phyloP scores from a whole-genome alignment of 2,329 filamentous ascomycete species.

The Trematosphaeria pertusa region DNA sequence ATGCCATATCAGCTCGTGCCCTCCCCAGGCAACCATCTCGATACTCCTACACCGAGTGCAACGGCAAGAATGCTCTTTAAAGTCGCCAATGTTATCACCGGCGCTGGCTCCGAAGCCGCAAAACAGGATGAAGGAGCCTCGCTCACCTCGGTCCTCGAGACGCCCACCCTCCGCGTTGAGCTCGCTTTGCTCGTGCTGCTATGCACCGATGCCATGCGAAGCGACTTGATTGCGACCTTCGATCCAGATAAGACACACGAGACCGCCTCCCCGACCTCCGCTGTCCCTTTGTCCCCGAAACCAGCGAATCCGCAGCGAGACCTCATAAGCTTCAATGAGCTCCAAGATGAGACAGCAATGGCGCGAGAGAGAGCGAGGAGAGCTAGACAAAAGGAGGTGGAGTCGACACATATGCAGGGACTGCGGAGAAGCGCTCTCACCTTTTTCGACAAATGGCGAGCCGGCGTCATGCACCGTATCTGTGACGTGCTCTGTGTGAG shows the following conservation, averaged over 20 bases:
- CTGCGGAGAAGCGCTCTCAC: constrained; percentile 71
- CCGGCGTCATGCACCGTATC: constrained; percentile 71
- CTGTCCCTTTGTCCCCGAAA: constrained; percentile 13
- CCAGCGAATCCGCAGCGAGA: constrained; percentile 21
- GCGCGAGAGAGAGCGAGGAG: constrained; percentile 23
- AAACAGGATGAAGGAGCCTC: constrained; percentile 37
- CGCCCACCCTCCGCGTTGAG: constrained; percentile 50
- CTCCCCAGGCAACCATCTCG: constrained; percentile 1
- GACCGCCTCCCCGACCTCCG: constrained; percentile 10
- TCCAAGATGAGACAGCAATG: constrained; percentile 31
- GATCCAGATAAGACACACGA: constrained; percentile 31
- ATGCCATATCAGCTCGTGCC: not conserved
- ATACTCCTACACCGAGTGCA: not conserved
- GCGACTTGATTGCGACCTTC: constrained; percentile 34
- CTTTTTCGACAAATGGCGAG: constrained; percentile 82
- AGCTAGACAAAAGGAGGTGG: constrained; percentile 56
- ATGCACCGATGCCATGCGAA: constrained; percentile 54
- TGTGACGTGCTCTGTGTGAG: constrained; percentile 64
- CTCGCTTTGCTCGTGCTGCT: constrained; percentile 56
- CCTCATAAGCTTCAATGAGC: constrained; percentile 40
- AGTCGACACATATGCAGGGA: constrained; percentile 62
- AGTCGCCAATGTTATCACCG: constrained; percentile 29
- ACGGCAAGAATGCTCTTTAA: constrained; percentile 27
- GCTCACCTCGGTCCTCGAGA: constrained; percentile 48
- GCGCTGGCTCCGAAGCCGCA: constrained; percentile 20